Percentiles rank a stretch among this genome's conserved stretches.
These are phyloP conservation scores for Agastache rugosa DNA, from an alignment of 257 asterid genomes.

Conservation along the genomic window DNA sequence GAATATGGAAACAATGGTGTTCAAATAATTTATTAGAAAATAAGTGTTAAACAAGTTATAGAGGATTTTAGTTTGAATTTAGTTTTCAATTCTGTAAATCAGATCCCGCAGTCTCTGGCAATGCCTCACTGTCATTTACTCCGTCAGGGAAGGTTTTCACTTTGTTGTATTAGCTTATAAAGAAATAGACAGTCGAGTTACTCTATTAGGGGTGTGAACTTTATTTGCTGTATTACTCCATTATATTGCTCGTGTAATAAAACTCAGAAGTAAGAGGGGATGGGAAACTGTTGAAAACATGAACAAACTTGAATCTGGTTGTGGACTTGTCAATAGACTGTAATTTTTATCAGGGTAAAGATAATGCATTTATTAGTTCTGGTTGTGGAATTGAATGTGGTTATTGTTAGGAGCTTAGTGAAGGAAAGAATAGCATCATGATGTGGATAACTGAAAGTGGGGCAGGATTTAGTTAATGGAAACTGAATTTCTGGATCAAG, in stretches of 20 bases:
- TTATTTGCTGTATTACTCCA: neutral
- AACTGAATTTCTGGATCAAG: constrained; percentile 13
- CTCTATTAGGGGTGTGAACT: neutral
- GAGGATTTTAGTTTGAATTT: neutral
- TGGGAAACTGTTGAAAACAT: neutral
- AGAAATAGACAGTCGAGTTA: constrained; percentile 5
- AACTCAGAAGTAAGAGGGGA: constrained; percentile 7
- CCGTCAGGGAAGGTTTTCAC: neutral
- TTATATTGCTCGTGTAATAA: neutral
- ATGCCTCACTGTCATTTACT: neutral
- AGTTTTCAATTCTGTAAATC: neutral
- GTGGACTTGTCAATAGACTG: constrained; percentile 2
- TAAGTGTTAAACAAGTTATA: neutral
- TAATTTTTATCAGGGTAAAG: neutral
- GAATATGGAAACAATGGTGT: neutral
- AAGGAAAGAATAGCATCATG: neutral
- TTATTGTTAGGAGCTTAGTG: constrained; percentile 19
- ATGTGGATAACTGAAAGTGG: constrained; percentile 8
- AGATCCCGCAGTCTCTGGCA: neutral
- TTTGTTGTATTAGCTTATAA: constrained; percentile 8
- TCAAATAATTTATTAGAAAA: neutral
- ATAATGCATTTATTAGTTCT: constrained; percentile 10
- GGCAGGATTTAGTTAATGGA: constrained; percentile 6
- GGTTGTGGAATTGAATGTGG: neutral
- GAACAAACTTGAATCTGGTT: constrained; percentile 21